Evolutionary conservation across 2,329 filamentous ascomycete genomes (phyloP).

Genomic region (Aspergillus arachidicola): DNA sequence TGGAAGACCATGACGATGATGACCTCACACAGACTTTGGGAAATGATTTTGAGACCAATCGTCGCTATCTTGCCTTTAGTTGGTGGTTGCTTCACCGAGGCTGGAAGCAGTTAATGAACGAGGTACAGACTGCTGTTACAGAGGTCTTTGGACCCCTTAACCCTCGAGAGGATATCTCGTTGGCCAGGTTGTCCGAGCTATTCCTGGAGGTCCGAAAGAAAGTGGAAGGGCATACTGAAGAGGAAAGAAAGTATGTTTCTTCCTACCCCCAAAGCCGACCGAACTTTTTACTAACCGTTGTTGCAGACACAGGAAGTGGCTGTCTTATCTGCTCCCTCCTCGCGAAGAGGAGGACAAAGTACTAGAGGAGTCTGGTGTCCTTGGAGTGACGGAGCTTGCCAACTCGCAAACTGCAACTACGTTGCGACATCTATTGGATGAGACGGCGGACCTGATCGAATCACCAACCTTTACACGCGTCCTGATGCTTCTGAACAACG

Average conservation of each 20-base stretch:
- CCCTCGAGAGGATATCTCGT: conserved; percentile 82
- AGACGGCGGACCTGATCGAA: conserved; percentile 93
- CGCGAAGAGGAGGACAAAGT: conserved; percentile 78
- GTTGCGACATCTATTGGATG: conserved; percentile 84
- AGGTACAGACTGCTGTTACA: conserved; percentile 81
- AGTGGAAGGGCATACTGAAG: conserved; percentile 74
- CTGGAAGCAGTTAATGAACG: conserved; percentile 78
- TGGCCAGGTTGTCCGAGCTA: conserved; percentile 77
- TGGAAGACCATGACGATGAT: conserved; percentile 94
- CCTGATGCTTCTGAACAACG: conserved; percentile 80
- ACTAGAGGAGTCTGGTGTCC: conserved; percentile 81
- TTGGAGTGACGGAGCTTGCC: conserved; percentile 41
- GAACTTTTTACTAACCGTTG: conserved; percentile 23
- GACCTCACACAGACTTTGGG: conserved; percentile 84
- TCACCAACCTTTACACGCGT: conserved; percentile 89
- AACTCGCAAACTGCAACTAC: conserved; percentile 47
- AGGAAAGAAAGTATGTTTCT: conserved; percentile 57
- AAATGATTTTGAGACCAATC: conserved; percentile 94
- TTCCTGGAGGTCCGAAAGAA: conserved; percentile 81
- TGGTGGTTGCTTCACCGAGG: conserved; percentile 97
- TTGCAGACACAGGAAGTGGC: conserved; percentile 67
- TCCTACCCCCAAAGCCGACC: conserved; percentile 11
- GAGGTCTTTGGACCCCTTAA: conserved; percentile 88
- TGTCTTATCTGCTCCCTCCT: conserved; percentile 80
- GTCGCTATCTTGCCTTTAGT: conserved; percentile 91